These are phyloP conservation scores for Mortierella sp. DNA, from an alignment of 371 early-diverging fungal genomes.

Conservation along the genomic window DNA sequence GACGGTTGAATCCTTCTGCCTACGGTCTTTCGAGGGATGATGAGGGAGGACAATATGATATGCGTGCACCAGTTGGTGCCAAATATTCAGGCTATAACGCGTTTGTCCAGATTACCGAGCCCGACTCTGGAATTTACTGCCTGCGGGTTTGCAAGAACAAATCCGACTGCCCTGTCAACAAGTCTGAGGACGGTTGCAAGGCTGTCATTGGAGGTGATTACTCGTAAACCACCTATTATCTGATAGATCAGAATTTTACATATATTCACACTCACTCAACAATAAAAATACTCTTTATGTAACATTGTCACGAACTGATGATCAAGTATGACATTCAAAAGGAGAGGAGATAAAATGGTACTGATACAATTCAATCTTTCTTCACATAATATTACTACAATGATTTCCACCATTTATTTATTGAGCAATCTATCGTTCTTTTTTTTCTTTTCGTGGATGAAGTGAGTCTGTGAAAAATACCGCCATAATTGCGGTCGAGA, in stretches of 20 bases:
- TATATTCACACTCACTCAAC: too few relatives aligned
- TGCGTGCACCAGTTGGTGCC: slow-evolving; percentile 62
- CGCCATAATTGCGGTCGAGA: too few relatives aligned
- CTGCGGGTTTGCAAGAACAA: slow-evolving; percentile 65
- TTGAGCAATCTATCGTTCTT: slow-evolving; percentile 38
- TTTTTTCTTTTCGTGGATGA: slow-evolving; percentile 67
- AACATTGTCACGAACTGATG: too few relatives aligned
- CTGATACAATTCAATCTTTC: too few relatives aligned
- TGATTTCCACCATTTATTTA: slow-evolving; percentile 20
- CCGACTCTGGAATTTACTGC: slow-evolving; percentile 61
- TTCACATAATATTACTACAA: slow-evolving; percentile 1
- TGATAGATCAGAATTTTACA: not conserved
- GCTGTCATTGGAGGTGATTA: slow-evolving; percentile 23
- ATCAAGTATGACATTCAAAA: too few relatives aligned
- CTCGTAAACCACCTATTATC: not conserved
- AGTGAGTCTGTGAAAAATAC: slow-evolving; percentile 45
- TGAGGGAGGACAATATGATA: slow-evolving; percentile 68
- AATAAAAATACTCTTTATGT: too few relatives aligned
- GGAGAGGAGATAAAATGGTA: too few relatives aligned
- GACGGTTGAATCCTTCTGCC: slow-evolving; percentile 61
- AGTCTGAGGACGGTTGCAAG: slow-evolving; percentile 28
- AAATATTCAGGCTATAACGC: slow-evolving; percentile 62
- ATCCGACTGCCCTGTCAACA: slow-evolving; percentile 33
- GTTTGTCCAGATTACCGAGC: slow-evolving; percentile 62
- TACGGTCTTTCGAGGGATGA: slow-evolving; percentile 57